Percentiles rank a stretch among this genome's conserved stretches.
Evolutionary conservation across 2,329 filamentous ascomycete species (phyloP).

Genomic region (Aspergillus novoparasiticus): DNA sequence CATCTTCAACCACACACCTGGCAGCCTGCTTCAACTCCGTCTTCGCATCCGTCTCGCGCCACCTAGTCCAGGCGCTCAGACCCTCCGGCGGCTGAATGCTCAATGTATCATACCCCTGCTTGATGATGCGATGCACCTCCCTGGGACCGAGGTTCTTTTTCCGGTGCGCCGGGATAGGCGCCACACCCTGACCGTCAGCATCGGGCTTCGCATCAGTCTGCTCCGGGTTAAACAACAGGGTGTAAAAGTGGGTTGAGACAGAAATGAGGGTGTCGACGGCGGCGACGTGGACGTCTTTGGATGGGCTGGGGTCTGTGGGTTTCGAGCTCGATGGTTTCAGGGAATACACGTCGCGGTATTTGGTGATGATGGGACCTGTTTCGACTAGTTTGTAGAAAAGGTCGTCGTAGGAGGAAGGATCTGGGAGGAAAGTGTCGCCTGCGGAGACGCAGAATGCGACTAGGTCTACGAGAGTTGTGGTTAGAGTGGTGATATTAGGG

Average conservation of each 20-base stretch:
- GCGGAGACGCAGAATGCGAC: constrained; percentile 80
- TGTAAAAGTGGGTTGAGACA: constrained; percentile 79
- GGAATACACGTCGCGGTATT: constrained; percentile 78
- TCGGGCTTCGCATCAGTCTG: constrained; percentile 37
- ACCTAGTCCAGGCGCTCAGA: constrained; percentile 81
- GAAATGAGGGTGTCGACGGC: constrained; percentile 84
- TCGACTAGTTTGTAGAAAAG: constrained; percentile 98
- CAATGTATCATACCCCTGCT: constrained; percentile 92
- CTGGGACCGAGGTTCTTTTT: constrained; percentile 75
- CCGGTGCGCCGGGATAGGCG: constrained; percentile 33
- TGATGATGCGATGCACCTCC: constrained; percentile 89
- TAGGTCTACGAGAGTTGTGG: constrained; percentile 78
- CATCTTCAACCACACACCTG: constrained; percentile 73
- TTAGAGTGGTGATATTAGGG: constrained; percentile 69
- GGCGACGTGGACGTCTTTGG: constrained; percentile 51
- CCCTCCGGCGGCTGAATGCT: constrained; percentile 89
- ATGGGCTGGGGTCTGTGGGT: constrained; percentile 19
- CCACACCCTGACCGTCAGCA: constrained; percentile 26
- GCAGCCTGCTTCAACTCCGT: constrained; percentile 84
- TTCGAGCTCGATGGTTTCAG: constrained; percentile 34
- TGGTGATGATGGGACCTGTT: constrained; percentile 76
- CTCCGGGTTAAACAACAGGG: constrained; percentile 64
- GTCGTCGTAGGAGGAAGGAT: constrained; percentile 86
- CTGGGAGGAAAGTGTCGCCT: constrained; percentile 88
- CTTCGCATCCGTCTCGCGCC: constrained; percentile 84